phyloP scores from a whole-genome alignment of 768 basidiomycete genomes.

The Galerina sulciceps region DNA sequence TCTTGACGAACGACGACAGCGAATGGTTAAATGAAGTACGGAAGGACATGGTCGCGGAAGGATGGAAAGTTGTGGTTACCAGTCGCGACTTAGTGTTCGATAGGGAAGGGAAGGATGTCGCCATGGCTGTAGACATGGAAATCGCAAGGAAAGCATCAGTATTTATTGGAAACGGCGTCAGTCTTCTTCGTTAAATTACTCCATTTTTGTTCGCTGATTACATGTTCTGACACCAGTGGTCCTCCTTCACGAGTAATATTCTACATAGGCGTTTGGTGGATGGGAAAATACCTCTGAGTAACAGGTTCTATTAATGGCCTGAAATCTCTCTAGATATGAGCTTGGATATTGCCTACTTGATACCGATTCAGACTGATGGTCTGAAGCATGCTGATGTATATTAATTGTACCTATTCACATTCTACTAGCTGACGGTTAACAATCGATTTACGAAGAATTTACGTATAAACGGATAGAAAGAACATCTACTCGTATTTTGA shows the following conservation, averaged over 20 bases:
- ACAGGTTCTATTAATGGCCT: constrained; percentile 13
- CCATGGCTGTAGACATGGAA: constrained; percentile 58
- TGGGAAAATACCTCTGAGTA: constrained; percentile 9
- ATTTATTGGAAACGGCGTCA: constrained; percentile 59
- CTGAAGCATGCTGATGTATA: too few species aligned
- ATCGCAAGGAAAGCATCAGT: constrained; percentile 51
- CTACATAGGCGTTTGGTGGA: constrained; percentile 15
- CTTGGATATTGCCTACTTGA: too few species aligned
- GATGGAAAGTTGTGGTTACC: constrained; percentile 46
- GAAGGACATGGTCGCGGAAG: constrained; percentile 27
- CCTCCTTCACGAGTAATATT: constrained; percentile 19
- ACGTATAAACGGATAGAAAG: too few species aligned
- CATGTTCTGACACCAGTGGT: constrained; percentile 8
- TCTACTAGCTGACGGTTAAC: too few species aligned
- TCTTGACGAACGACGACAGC: constrained; percentile 53
- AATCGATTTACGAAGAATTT: too few species aligned
- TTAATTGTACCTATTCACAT: too few species aligned
- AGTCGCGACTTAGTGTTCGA: constrained; percentile 47
- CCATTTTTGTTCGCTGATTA: neutral
- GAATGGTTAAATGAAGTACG: constrained; percentile 48
- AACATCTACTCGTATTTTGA: too few species aligned
- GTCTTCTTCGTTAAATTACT: neutral
- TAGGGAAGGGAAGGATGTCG: constrained; percentile 47
- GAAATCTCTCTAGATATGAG: too few species aligned
- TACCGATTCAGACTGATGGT: too few species aligned